Conservation (phyloP, 495 filamentous ascomycete species). For the Chaetomidium leptoderma region DNA sequence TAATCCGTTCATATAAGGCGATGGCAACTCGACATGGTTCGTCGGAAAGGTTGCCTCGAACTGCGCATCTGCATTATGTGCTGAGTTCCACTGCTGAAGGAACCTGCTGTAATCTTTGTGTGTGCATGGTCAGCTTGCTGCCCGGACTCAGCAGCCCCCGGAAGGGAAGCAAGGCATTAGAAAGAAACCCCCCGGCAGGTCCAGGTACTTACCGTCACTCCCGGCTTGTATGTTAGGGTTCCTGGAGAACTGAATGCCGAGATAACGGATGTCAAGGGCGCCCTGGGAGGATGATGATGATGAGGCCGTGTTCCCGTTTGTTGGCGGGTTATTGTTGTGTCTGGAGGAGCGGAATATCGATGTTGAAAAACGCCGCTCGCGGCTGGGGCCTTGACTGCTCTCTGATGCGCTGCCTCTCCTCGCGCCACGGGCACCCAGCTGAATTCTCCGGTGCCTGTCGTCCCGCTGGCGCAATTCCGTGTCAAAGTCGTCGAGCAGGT, state of each 20-base stretch:
- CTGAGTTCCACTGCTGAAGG: constrained; percentile 29
- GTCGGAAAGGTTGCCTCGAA: constrained; percentile 30
- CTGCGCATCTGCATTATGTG: constrained; percentile 29
- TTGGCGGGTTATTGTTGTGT: constrained; percentile 1
- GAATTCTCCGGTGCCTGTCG: constrained; percentile 31
- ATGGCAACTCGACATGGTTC: constrained; percentile 30
- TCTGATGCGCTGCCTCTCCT: constrained; percentile 30
- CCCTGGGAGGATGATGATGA: constrained; percentile 14
- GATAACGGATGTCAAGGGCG: constrained; percentile 28
- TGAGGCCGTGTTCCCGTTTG: constrained; percentile 11
- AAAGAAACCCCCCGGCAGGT: background rate
- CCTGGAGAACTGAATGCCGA: constrained; percentile 35
- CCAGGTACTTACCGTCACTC: constrained; percentile 22
- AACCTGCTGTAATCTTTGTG: constrained; percentile 31
- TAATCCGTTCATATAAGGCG: constrained; percentile 27
- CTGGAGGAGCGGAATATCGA: constrained; percentile 27
- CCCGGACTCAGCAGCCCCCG: background rate
- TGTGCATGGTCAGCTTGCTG: constrained; percentile 14
- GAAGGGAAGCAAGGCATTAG: background rate
- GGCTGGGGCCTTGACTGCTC: constrained; percentile 17
- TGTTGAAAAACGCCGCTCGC: constrained; percentile 27
- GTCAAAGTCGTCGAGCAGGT: constrained; percentile 32
- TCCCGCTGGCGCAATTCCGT: constrained; percentile 30
- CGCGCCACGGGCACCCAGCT: constrained; percentile 27
- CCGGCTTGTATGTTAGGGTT: constrained; percentile 24